These are phyloP conservation scores for Tilletia caries DNA, from an alignment of 1,284 basidiomycete species.

Conservation along the genomic window DNA sequence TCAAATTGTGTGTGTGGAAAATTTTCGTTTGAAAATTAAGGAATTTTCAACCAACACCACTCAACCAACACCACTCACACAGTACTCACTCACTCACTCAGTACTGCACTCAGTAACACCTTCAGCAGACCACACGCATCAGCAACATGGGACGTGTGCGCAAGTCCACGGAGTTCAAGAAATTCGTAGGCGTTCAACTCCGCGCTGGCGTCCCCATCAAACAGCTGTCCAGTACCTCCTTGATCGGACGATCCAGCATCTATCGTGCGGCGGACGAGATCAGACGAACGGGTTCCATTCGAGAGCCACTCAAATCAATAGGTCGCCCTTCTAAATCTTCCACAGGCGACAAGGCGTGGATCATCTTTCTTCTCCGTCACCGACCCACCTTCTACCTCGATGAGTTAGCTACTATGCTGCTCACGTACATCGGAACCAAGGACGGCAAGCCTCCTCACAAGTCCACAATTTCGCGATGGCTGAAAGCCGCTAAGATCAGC, in stretches of 20 bases:
- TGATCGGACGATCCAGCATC: background rate
- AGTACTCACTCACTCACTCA: too few species aligned
- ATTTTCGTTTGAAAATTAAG: too few species aligned
- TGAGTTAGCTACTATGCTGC: background rate
- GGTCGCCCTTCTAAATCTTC: background rate
- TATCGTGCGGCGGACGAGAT: background rate
- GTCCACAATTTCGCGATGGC: background rate
- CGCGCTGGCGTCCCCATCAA: background rate
- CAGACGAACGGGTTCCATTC: background rate
- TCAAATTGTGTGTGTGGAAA: too few species aligned
- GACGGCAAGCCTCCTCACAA: background rate
- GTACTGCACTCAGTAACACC: too few species aligned
- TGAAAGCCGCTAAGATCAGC: background rate
- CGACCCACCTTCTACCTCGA: background rate
- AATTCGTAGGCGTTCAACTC: background rate
- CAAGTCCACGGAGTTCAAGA: too few species aligned
- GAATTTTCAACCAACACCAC: too few species aligned
- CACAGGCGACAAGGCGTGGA: background rate
- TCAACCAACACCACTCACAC: too few species aligned
- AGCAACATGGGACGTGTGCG: too few species aligned
- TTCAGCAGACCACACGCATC: too few species aligned
- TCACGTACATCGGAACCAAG: background rate
- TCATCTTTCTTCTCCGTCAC: background rate
- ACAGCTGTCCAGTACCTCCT: background rate
- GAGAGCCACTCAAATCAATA: background rate